Evolutionary conservation across 2,329 filamentous ascomycete species (phyloP).

Genomic region (Nigrospora osmanthi): DNA sequence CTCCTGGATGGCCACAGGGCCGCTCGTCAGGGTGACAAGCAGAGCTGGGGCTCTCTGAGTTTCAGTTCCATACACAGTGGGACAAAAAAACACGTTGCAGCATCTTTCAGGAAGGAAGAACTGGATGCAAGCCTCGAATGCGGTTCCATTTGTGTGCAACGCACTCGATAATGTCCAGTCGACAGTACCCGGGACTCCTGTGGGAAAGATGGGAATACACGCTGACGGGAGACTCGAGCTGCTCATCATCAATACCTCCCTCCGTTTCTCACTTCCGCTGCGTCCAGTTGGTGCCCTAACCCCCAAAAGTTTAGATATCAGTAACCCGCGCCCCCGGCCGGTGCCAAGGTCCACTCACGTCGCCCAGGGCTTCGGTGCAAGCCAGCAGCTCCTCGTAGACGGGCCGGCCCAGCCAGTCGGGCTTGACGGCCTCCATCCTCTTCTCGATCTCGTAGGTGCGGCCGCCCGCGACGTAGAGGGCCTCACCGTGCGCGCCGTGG

Average conservation of each 20-base stretch:
- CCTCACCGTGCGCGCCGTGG: not conserved
- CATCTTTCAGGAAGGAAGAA: no score
- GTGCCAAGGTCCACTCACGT: not conserved
- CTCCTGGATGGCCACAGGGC: no score
- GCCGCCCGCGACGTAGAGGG: not conserved
- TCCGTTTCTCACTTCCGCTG: not conserved
- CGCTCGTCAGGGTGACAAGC: no score
- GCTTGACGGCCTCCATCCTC: not conserved
- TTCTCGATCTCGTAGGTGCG: slow-evolving; percentile 3
- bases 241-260: not conserved
- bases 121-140: no score
- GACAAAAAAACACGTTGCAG: no score
- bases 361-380: not conserved
- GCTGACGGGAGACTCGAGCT: not conserved
- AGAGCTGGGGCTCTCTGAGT: no score
- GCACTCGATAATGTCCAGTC: no score
- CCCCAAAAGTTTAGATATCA: not conserved
- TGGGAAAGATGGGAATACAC: no score
- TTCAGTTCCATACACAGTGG: no score
- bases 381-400: not conserved
- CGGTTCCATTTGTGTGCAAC: no score
- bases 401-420: not conserved
- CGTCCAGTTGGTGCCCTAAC: not conserved
- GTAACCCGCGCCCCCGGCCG: not conserved
- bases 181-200: no score